Conservation (phyloP, 2,329 filamentous ascomycete genomes). For the Aureobasidium sp. region DNA sequence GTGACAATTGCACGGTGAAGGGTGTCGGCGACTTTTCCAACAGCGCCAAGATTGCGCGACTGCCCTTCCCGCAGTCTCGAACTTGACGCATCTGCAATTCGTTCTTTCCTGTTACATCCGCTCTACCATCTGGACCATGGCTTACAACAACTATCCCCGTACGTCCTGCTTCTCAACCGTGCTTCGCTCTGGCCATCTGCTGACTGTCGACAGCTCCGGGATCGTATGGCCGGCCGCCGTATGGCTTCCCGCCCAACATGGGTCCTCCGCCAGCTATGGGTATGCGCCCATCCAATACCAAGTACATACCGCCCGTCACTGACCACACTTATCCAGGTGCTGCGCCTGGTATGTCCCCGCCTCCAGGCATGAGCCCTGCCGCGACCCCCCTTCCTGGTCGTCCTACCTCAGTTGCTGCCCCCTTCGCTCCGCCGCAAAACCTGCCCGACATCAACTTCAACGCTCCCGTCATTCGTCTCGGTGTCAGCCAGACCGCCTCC, state of each 20-base stretch:
- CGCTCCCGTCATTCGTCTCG: conserved; percentile 88
- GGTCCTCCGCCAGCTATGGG: conserved; percentile 75
- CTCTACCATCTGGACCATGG: conserved; percentile 19
- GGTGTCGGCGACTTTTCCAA: conserved; percentile 7
- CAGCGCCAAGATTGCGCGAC: conserved; percentile 5
- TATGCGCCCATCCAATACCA: conserved; percentile 35
- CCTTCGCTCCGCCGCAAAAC: conserved; percentile 83
- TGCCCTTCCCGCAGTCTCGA: neutral
- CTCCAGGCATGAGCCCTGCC: conserved; percentile 68
- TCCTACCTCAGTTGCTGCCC: conserved; percentile 68
- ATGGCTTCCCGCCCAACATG: conserved; percentile 55
- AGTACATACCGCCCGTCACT: neutral
- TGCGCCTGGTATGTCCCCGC: conserved; percentile 65
- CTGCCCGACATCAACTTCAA: conserved; percentile 97
- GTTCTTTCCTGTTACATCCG: neutral
- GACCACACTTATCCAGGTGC: conserved; percentile 30
- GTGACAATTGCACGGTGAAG: conserved; percentile 22
- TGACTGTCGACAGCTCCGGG: conserved; percentile 31
- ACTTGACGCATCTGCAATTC: neutral
- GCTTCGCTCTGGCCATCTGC: neutral
- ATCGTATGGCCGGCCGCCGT: conserved; percentile 60
- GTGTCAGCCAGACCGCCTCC: conserved; percentile 58
- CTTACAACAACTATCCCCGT: conserved; percentile 26
- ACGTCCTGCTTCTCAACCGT: conserved; percentile 4
- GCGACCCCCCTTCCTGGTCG: conserved; percentile 42